Evolutionary conservation across 202 grass and related monocot genomes (phyloP).

Genomic region (Thinopyrum obtusiflorum): DNA sequence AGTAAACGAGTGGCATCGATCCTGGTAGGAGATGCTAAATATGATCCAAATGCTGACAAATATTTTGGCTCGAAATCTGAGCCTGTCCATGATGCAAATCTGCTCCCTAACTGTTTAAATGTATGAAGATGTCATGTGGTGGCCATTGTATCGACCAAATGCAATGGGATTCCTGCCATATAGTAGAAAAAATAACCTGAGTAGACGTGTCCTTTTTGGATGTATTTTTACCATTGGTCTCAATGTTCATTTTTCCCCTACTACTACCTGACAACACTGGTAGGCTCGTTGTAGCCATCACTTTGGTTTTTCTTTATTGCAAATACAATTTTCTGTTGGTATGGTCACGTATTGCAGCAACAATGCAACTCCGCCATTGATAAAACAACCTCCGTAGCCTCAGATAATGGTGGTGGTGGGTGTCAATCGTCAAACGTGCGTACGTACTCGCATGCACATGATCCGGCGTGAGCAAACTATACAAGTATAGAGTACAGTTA

Average conservation of each 20-base stretch:
- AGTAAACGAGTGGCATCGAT: too few relatives aligned
- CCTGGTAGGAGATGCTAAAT: too few relatives aligned
- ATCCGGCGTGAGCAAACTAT: background rate
- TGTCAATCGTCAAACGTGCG: constrained; percentile 2
- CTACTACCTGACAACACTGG: background rate
- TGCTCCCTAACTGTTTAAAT: too few relatives aligned
- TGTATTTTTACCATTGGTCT: background rate
- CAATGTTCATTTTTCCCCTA: too few relatives aligned
- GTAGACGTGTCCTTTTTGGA: background rate
- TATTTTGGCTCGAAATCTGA: too few relatives aligned
- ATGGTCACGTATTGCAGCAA: background rate
- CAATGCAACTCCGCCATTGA: background rate
- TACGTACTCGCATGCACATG: background rate
- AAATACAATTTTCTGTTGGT: background rate
- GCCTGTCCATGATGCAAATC: too few relatives aligned
- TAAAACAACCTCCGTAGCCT: background rate
- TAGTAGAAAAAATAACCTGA: too few relatives aligned
- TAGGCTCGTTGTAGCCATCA: background rate
- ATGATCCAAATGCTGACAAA: too few relatives aligned
- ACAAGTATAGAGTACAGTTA: background rate
- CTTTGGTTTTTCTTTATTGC: background rate
- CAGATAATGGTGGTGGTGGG: background rate
- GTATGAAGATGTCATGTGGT: too few relatives aligned
- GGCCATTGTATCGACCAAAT: too few relatives aligned
- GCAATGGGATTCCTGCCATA: too few relatives aligned